These are phyloP conservation scores for Phytophthora pisi DNA, from an alignment of 352 stramenopile species.

Conservation along the genomic window DNA sequence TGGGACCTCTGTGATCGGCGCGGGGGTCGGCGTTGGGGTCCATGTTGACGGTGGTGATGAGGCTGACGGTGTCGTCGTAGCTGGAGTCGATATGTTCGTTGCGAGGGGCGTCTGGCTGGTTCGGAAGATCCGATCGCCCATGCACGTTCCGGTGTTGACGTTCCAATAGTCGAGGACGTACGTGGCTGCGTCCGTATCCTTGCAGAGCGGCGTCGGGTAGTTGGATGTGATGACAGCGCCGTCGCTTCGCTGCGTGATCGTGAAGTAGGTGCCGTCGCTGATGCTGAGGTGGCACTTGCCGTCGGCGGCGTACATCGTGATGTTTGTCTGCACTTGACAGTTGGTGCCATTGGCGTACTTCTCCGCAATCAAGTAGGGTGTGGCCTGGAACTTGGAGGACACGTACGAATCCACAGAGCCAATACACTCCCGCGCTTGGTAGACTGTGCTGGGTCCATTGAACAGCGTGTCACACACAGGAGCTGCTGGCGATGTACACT, in stretches of 20 bases:
- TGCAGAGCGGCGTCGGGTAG: slow-evolving; percentile 13
- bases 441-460: not conserved
- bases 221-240: not conserved
- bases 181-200: slow-evolving; percentile 4
- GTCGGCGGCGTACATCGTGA: slow-evolving; percentile 14
- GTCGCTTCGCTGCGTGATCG: not conserved
- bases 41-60: too few species aligned
- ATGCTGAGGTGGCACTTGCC: slow-evolving; percentile 16
- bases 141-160: slow-evolving; percentile 14
- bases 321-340: slow-evolving; percentile 7
- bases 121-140: not conserved
- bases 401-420: not conserved
- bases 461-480: slow-evolving; percentile 7
- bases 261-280: slow-evolving; percentile 1
- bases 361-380: slow-evolving; percentile 14
- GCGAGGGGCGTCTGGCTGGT: slow-evolving; percentile 10
- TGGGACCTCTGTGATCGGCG: not conserved
- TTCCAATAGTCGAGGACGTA: slow-evolving; percentile 10
- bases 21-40: slow-evolving; percentile 7
- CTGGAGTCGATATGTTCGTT: not conserved
- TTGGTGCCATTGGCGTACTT: slow-evolving; percentile 16
- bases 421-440: slow-evolving; percentile 15
- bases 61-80: not conserved
- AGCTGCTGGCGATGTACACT: not conserved
- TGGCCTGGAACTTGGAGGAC: slow-evolving; percentile 1